Evolutionary conservation across 2,329 filamentous ascomycete species (phyloP).

Genomic region (Beauveria sp.): DNA sequence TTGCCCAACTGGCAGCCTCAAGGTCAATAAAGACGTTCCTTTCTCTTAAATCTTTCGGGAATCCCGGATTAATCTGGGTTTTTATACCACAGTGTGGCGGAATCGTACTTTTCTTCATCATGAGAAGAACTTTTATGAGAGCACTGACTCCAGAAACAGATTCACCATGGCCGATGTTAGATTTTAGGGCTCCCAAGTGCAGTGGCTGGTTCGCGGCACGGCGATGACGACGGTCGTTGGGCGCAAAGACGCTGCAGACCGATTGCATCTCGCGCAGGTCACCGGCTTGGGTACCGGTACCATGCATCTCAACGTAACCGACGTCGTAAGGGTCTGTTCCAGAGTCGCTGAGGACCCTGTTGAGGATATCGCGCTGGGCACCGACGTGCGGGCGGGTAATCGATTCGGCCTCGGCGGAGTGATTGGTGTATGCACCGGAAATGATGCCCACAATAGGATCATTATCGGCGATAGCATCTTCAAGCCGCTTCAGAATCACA

Average conservation of each 20-base stretch:
- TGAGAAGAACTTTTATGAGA: constrained; percentile 33
- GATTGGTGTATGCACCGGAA: constrained; percentile 68
- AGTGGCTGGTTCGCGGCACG: constrained; percentile 24
- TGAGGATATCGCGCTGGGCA: constrained; percentile 65
- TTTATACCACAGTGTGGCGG: constrained; percentile 20
- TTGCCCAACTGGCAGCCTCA: neutral
- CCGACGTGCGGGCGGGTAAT: constrained; percentile 78
- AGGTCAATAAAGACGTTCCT: neutral
- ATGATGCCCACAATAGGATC: constrained; percentile 74
- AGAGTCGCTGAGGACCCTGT: constrained; percentile 61
- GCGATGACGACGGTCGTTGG: neutral
- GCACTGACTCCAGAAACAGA: constrained; percentile 48
- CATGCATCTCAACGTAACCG: constrained; percentile 83
- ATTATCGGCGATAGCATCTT: constrained; percentile 68
- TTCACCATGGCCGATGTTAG: constrained; percentile 57
- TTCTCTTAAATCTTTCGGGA: constrained; percentile 12
- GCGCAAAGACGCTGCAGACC: constrained; percentile 43
- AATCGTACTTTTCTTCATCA: constrained; percentile 32
- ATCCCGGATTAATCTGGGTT: constrained; percentile 26
- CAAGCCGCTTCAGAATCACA: constrained; percentile 69
- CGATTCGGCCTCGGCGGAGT: constrained; percentile 72
- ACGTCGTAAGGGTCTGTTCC: constrained; percentile 71
- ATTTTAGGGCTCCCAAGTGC: constrained; percentile 55
- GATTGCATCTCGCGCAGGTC: constrained; percentile 77
- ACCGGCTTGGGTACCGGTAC: constrained; percentile 79